Evolutionary conservation across 78 protist species (phyloP).

Genomic region (Parvularia atlantis): DNA sequence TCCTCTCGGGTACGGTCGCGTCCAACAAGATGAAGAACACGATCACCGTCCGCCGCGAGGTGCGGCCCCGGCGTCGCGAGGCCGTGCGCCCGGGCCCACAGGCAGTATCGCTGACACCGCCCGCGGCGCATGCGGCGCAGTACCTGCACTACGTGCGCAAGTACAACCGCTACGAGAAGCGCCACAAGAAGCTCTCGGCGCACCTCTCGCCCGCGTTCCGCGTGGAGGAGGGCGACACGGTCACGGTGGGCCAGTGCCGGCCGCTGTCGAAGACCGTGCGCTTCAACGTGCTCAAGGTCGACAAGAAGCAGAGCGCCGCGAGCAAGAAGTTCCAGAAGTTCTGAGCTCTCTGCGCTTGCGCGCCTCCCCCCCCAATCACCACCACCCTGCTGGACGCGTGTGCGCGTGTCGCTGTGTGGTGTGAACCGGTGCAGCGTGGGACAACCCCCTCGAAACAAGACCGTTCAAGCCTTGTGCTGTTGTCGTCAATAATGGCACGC

Average conservation of each 20-base stretch:
- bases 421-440: too few relatives aligned
- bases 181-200: slow-evolving; percentile 95
- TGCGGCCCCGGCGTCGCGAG: too few relatives aligned
- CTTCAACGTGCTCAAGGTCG: slow-evolving; percentile 92
- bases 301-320: slow-evolving; percentile 11
- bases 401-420: too few relatives aligned
- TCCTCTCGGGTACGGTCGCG: slow-evolving; percentile 76
- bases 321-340: slow-evolving; percentile 36
- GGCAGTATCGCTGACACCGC: too few relatives aligned
- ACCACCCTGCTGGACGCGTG: too few relatives aligned
- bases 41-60: slow-evolving; percentile 87
- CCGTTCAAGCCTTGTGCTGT: too few relatives aligned
- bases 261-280: slow-evolving; percentile 97
- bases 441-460: too few relatives aligned
- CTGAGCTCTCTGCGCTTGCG: too few relatives aligned
- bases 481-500: too few relatives aligned
- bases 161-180: slow-evolving; percentile 99
- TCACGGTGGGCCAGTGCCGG: slow-evolving; percentile 88
- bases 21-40: slow-evolving; percentile 78
- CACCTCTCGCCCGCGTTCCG: slow-evolving; percentile 95
- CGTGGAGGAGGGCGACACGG: slow-evolving; percentile 82
- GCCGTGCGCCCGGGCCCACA: too few relatives aligned
- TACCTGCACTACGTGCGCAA: slow-evolving; percentile 34
- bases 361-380: too few relatives aligned
- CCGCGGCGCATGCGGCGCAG: too few relatives aligned